A percentile compares a stretch with the other conserved stretches of the same genome.
phyloP scores from a whole-genome alignment of 2,329 filamentous ascomycete species.

The Aspergillus ustus region DNA sequence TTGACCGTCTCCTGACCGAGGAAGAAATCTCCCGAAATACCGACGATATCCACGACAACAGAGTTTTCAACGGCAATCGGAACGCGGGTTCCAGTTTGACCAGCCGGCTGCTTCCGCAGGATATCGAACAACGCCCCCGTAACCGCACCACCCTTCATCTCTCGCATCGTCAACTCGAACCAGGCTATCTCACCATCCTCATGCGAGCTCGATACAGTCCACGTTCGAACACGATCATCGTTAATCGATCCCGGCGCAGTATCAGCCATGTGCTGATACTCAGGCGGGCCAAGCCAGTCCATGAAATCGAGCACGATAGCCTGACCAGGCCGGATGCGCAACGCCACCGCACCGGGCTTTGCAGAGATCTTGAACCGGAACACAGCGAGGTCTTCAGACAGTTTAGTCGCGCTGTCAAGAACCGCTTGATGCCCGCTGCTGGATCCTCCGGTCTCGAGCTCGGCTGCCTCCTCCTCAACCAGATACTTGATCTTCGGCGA shows the following conservation, averaged over 20 bases:
- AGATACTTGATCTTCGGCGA: not conserved
- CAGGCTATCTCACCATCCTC: not conserved
- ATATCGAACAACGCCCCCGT: conserved; percentile 1
- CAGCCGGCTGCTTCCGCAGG: not conserved
- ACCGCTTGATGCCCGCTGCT: not conserved
- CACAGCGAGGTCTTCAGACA: not conserved
- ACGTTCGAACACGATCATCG: conserved; percentile 8
- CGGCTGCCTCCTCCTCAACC: not conserved
- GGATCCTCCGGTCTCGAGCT: not conserved
- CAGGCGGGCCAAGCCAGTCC: conserved; percentile 9
- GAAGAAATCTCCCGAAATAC: conserved; percentile 2
- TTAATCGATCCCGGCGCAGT: conserved; percentile 4
- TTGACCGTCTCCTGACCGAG: not conserved
- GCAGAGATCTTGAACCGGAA: not conserved
- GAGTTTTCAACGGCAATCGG: not conserved
- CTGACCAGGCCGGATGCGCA: not conserved
- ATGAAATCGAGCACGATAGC: conserved; percentile 11
- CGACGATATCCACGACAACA: not conserved
- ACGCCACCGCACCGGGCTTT: no score
- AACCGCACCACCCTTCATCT: conserved; percentile 9
- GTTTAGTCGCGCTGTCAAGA: not conserved
- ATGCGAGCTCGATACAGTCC: conserved; percentile 12
- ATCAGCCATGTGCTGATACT: conserved; percentile 11
- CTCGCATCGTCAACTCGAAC: conserved; percentile 14
- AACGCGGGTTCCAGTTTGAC: not conserved